Base-by-base conservation (phyloP, 2,329 filamentous ascomycete species). In the Whalleya microplaca region DNA sequence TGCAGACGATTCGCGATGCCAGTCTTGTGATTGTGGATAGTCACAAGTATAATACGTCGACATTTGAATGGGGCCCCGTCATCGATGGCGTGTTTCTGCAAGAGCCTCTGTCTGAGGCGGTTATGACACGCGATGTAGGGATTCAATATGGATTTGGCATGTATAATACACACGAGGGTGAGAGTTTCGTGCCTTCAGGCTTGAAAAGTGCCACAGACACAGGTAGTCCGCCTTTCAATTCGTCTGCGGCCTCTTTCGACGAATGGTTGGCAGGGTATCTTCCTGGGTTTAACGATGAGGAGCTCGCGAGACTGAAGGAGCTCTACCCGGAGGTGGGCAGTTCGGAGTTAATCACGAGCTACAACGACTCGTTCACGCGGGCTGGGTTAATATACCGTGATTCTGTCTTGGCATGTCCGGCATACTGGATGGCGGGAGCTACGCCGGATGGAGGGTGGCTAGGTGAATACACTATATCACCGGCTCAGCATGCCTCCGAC, bases 151-250 rank as follows among this genome's bases (percentile, higher is more conserved):
- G 78, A 0, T 81, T 80, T 59, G 76, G 77, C n/a, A 82, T 80
- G 75, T 87, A 86, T 68, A 88, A 88, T 66, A 77, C 80, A 0
- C 81, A 86, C 64, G 85, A 88, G 69, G 84, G 85, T 20, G 80
- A 87, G 66, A 84, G 83, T 59, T 88, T 88, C 63, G 73, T 85
- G 20, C 83, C 83, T 0, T 66, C 78, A 0, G 80, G 78, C 0
- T 72, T 87, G 1, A 66, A 72, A 18, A 72, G 70, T 46, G 57
- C 60, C 0, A 61, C 64, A 0, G 68, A 71, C 6, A 64, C 67
- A 0, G 72, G 72, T 1, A 69, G 68, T 2, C 71, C 70, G 16
- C 74, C 76, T 0, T 85, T 81, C 66, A 84, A 85, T 60, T 76
- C 76, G 1, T 83, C 78, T 1, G 49, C 53, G 1, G 72, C 76